Base-by-base conservation (phyloP, 441 rosid species). In the Adansonia madagascariensis region DNA sequence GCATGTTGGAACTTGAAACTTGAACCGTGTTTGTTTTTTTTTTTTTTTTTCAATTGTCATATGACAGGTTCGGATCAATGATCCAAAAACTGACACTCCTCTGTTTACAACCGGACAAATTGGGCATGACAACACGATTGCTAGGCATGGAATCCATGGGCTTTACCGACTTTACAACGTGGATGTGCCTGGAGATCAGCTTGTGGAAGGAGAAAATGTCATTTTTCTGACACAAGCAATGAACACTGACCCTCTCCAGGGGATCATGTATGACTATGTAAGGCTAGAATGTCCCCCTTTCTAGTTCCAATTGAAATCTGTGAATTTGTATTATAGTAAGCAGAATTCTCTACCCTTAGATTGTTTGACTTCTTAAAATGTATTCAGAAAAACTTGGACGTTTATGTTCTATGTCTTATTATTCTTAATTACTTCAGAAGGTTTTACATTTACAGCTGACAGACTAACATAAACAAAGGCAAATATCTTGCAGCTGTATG, bases 61-160 rank as follows among this genome's bases (percentile, higher is more conserved):
- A 3, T 43, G 4, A 56, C 76, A 88, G 89, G 89, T 92, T 81
- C 87, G 94, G 46, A 76, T 95, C 20, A 94, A 94, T 50, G 87
- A 91, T 31, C 82, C 83, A 11, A 85, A 68, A 31, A 72, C 83
- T n/a, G 70, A 84, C 49, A 82, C 79, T 12, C 91, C 88, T 4
- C 20, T 86, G 22, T 96, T 89, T 77, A 82, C 97, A 1, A 96
- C 92, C 0, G 95, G 96, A 65, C 65, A 83, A 62, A 90, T 94
- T 15, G 98, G 98, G 59, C 92, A 88, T 76, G 99, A 94, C 79
- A 96, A 96, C 76, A 66, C 98, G 0, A 90, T 96, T 17, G 91
- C 99, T 22, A 91, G 99, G 79, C 98, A 96, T 74, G 99, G 99
- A 39, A 89, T 91, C 78, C 98, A 88, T 77, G 98, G 98, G 68